A percentile compares a stretch with the other conserved stretches of the same genome.
phyloP scores from a whole-genome alignment of 306 rosid genomes.

The Vicia villosa region DNA sequence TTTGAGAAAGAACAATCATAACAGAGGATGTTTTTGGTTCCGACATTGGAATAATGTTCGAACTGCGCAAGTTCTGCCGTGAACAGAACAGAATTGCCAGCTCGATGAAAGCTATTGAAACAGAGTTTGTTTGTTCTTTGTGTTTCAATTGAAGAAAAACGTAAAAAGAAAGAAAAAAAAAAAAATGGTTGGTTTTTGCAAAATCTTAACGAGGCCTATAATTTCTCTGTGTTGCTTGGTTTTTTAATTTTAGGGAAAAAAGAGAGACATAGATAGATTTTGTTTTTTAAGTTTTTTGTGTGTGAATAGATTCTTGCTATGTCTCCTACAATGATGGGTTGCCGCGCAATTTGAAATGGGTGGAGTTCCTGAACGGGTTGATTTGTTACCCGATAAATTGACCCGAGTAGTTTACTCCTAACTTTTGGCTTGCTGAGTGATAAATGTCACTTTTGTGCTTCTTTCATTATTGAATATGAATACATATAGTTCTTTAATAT shows the following conservation, averaged over 20 bases:
- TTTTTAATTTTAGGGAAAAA: slow-evolving; percentile 12
- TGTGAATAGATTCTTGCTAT: slow-evolving; percentile 28
- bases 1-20: slow-evolving; percentile 18
- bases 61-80: slow-evolving; percentile 45
- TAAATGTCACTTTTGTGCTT: too few species aligned
- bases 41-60: slow-evolving; percentile 35
- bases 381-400: background rate
- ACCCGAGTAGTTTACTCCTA: background rate
- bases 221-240: slow-evolving; percentile 24
- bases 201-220: slow-evolving; percentile 22
- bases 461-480: too few species aligned
- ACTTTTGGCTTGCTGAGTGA: background rate
- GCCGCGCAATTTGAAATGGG: slow-evolving; percentile 45
- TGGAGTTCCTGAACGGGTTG: background rate
- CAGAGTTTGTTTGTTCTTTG: background rate
- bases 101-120: slow-evolving; percentile 21
- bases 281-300: slow-evolving; percentile 4
- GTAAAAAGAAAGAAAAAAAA: background rate
- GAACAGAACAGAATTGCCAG: slow-evolving; percentile 51
- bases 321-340: slow-evolving; percentile 56
- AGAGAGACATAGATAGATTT: slow-evolving; percentile 30
- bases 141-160: background rate
- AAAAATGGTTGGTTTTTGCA: slow-evolving; percentile 6
- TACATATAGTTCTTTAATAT: too few species aligned
- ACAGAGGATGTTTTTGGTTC: background rate